Base-by-base conservation (phyloP, 768 basidiomycete genomes). In the Boletus reticulatus region DNA sequence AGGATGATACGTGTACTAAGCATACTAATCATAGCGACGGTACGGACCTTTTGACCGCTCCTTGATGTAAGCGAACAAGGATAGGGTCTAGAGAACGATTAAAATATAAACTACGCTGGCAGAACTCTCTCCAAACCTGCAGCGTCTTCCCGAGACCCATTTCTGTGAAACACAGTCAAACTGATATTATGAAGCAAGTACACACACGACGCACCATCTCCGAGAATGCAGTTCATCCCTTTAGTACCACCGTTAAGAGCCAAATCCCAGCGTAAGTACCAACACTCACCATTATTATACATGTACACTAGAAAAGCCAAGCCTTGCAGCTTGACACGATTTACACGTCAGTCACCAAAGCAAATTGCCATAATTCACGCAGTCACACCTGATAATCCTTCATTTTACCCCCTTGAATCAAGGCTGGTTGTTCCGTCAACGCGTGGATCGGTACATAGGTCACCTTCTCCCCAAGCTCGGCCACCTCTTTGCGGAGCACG, bases 161-260 rank as follows among this genome's bases (percentile, higher is more conserved):
- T 51, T 71, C 81, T 82, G 52, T 19, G 14, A n/a, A 43, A 4
- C 37, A 43, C 46, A 5, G 37, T 58, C 14, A 52, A 55, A 52
- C 32, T 10, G 1, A 17, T 6, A 32, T 8, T 16, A 29, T 9
- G 17, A 29, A 17, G 10, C 17, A 27, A 22, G 34, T 37, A 10
- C 24, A 24, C 7, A 29, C 12, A 27, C 29, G 24, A 73, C 78
- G 58, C 63, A 83, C 82, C 84, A 59, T 90, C 88, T 29, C 85
- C 88, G 2, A 90, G 75, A 53, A 90, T 85, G 65, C 84, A 83
- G 58, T 84, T 88, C 77, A 88, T 80, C 16, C 83, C 82, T 83
- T 57, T 19, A 19, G 4, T 6, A 45, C 17, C 16, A 32, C 43
- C 17, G 20, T 53, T 58, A 11, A 36, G 44, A 29, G 52, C 9